Evolutionary conservation across 2,329 filamentous ascomycete species (phyloP).

Genomic region (Alternaria hordeiaustralica): DNA sequence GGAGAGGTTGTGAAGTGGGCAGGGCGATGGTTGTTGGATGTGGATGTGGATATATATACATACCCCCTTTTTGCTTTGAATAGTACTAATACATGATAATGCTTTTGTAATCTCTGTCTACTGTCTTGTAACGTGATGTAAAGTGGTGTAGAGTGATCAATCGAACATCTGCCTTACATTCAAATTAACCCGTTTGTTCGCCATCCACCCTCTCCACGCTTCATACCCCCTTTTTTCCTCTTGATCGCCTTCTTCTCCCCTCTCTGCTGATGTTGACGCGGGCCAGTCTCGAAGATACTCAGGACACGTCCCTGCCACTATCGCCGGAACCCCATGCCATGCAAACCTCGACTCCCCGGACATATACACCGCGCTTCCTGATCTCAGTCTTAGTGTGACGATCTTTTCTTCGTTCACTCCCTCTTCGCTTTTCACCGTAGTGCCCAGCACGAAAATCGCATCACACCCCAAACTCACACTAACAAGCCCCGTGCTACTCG

Average conservation of each 20-base stretch:
- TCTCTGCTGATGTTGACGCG: conserved; percentile 49
- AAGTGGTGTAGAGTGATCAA: background rate
- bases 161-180: conserved; percentile 90
- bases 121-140: background rate
- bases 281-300: conserved; percentile 78
- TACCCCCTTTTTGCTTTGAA: background rate
- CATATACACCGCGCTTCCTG: conserved; percentile 93
- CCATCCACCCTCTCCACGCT: conserved; percentile 87
- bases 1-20: background rate
- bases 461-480: conserved; percentile 92
- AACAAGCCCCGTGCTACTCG: conserved; percentile 77
- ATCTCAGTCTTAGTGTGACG: conserved; percentile 61
- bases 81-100: conserved; percentile 5
- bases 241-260: conserved; percentile 43
- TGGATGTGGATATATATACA: background rate
- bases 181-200: conserved; percentile 83
- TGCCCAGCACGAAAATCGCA: conserved; percentile 78
- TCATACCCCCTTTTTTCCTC: too few species aligned
- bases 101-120: background rate
- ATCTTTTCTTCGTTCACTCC: conserved; percentile 20
- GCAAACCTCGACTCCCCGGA: conserved; percentile 79
- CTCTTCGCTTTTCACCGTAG: rapidly evolving
- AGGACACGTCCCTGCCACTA: conserved; percentile 81
- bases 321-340: conserved; percentile 94
- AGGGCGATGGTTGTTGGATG: background rate